Conservation (phyloP, 495 filamentous ascomycete species). For the Cercophora newfieldiana region DNA sequence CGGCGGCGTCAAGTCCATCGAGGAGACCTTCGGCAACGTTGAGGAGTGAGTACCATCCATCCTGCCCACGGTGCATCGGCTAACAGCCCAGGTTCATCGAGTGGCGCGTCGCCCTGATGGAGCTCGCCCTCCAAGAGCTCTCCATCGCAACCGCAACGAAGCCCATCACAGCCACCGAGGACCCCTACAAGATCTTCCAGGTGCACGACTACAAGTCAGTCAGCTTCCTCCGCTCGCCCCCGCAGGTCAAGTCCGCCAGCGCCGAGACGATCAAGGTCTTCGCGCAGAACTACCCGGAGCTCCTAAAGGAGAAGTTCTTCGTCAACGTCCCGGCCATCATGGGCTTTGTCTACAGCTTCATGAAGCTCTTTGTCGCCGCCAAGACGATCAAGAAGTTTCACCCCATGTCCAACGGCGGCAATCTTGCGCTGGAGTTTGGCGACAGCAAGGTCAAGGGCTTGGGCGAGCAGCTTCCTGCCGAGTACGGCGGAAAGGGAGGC, state of each 20-base stretch:
- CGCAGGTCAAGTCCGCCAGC: conserved; percentile 66
- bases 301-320: conserved; percentile 86
- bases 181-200: conserved; percentile 86
- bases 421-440: conserved; percentile 63
- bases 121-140: conserved; percentile 70
- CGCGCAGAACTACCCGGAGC: conserved; percentile 78
- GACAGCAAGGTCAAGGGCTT: conserved; percentile 47
- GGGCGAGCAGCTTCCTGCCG: conserved; percentile 62
- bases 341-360: conserved; percentile 78
- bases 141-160: conserved; percentile 62
- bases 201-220: conserved; percentile 88
- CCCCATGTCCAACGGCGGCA: conserved; percentile 73
- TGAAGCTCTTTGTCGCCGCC: conserved; percentile 75
- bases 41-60: conserved; percentile 61
- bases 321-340: conserved; percentile 86
- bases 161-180: conserved; percentile 72
- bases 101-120: conserved; percentile 87
- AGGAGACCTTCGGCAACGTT: conserved; percentile 72
- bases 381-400: conserved; percentile 86
- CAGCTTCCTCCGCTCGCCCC: conserved; percentile 73
- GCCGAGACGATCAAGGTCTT: conserved; percentile 79
- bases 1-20: conserved; percentile 68
- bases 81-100: conserved; percentile 63
- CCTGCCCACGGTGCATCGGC: neutral
- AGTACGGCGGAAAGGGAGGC: conserved; percentile 71